phyloP scores from a whole-genome alignment of 768 basidiomycete species.

The Amanita rubescens region DNA sequence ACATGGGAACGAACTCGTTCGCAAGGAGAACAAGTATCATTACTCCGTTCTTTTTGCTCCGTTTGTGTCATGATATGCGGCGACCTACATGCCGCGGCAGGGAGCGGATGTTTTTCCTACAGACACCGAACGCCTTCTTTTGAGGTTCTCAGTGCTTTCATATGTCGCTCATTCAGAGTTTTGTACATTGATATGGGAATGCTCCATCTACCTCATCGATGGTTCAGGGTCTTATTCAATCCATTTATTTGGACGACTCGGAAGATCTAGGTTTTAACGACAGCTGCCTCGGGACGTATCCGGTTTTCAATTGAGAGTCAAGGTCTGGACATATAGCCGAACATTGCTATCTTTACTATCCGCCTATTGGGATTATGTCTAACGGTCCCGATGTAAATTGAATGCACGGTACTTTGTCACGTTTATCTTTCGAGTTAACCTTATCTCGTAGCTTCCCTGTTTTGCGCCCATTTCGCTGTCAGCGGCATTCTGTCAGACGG shows the following conservation, averaged over 20 bases:
- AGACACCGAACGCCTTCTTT: background rate
- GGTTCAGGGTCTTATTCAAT: background rate
- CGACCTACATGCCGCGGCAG: background rate
- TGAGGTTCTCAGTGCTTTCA: background rate
- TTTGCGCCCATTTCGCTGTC: too few relatives aligned
- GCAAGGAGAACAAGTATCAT: background rate
- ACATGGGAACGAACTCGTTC: background rate
- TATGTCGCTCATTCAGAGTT: background rate
- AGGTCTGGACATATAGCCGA: too few relatives aligned
- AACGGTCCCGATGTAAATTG: too few relatives aligned
- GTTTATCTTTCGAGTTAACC: too few relatives aligned
- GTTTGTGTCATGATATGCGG: background rate
- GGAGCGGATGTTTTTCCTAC: conserved; percentile 1
- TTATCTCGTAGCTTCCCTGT: background rate
- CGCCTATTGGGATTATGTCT: too few relatives aligned
- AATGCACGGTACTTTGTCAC: too few relatives aligned
- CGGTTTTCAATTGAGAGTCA: too few relatives aligned
- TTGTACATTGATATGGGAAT: background rate
- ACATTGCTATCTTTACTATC: too few relatives aligned
- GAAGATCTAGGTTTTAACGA: background rate
- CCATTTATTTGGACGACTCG: too few relatives aligned
- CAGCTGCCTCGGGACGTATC: background rate
- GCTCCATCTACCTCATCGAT: background rate
- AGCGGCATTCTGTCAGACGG: too few relatives aligned
- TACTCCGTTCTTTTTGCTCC: background rate